phyloP scores from a whole-genome alignment of 108 stramenopile species.

The Chaetoceros muelleri region DNA sequence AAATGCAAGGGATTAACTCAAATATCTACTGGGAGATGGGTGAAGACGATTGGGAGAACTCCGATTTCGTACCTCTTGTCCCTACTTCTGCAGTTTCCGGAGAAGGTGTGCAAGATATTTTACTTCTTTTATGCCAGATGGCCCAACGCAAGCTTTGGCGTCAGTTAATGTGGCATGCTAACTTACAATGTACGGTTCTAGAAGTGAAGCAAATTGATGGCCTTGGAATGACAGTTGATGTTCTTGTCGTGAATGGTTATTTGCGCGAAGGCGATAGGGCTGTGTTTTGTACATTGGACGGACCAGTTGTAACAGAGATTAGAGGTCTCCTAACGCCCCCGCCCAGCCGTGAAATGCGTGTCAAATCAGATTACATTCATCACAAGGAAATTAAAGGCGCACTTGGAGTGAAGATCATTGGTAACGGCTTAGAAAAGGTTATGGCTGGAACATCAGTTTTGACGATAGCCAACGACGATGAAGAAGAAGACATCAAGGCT shows the following conservation, averaged over 20 bases:
- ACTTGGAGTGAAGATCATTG: conserved; percentile 96
- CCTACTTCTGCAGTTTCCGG: conserved; percentile 98
- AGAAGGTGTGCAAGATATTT: conserved; percentile 97
- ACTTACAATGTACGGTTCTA: conserved; percentile 91
- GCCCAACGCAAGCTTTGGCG: conserved; percentile 88
- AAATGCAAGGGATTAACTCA: conserved; percentile 95
- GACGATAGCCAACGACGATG: conserved; percentile 90
- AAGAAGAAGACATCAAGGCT: conserved; percentile 95
- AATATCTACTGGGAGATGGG: conserved; percentile 99
- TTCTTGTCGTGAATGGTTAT: conserved; percentile 91
- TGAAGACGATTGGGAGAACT: conserved; percentile 82
- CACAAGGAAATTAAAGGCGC: conserved; percentile 94
- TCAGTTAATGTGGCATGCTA: conserved; percentile 89
- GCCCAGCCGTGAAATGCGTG: conserved; percentile 94
- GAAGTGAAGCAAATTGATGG: conserved; percentile 99
- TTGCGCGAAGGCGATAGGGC: conserved; percentile 91
- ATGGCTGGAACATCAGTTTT: conserved; percentile 94
- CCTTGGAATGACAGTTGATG: conserved; percentile 97
- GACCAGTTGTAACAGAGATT: conserved; percentile 94
- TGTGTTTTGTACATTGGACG: conserved; percentile 95
- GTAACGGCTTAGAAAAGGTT: conserved; percentile 90
- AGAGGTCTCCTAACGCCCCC: conserved; percentile 96
- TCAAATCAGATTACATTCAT: conserved; percentile 96
- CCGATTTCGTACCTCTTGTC: conserved; percentile 89
- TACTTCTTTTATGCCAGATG: conserved; percentile 86